These are phyloP conservation scores for Pythium myriotylum DNA, from an alignment of 352 stramenopile genomes.

Conservation along the genomic window DNA sequence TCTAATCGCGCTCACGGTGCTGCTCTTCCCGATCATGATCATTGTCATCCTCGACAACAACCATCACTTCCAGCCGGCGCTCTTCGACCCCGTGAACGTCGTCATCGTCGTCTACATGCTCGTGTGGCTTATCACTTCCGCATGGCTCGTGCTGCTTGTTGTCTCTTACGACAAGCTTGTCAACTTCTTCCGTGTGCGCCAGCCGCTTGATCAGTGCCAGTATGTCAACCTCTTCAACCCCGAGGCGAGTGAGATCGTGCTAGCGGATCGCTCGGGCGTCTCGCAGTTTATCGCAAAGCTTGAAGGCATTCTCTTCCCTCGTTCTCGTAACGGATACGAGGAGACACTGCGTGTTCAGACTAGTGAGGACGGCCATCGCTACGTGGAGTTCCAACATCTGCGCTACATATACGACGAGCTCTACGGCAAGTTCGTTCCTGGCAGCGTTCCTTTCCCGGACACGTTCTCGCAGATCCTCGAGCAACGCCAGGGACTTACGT, in stretches of 20 bases:
- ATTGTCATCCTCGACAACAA: conserved; percentile 61
- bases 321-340: conserved; percentile 43
- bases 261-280: conserved; percentile 56
- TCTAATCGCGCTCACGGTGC: conserved; percentile 57
- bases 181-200: conserved; percentile 69
- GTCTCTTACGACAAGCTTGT: conserved; percentile 46
- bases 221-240: conserved; percentile 67
- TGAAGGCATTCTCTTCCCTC: conserved; percentile 47
- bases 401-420: conserved; percentile 33
- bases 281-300: conserved; percentile 54
- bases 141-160: conserved; percentile 57
- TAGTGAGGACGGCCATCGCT: conserved; percentile 23
- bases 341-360: conserved; percentile 51
- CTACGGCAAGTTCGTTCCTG: conserved; percentile 26
- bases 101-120: conserved; percentile 71
- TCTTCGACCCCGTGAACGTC: conserved; percentile 57
- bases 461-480: conserved; percentile 52
- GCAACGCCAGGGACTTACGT: conserved; percentile 46
- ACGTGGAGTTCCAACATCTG: conserved; percentile 36
- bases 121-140: conserved; percentile 51
- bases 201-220: conserved; percentile 44
- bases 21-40: conserved; percentile 47
- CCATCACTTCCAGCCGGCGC: conserved; percentile 45
- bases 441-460: conserved; percentile 40
- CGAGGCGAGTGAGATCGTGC: conserved; percentile 55